Evolutionary conservation across 208 protist genomes (phyloP).

Genomic region (Crithidia expoeki): DNA sequence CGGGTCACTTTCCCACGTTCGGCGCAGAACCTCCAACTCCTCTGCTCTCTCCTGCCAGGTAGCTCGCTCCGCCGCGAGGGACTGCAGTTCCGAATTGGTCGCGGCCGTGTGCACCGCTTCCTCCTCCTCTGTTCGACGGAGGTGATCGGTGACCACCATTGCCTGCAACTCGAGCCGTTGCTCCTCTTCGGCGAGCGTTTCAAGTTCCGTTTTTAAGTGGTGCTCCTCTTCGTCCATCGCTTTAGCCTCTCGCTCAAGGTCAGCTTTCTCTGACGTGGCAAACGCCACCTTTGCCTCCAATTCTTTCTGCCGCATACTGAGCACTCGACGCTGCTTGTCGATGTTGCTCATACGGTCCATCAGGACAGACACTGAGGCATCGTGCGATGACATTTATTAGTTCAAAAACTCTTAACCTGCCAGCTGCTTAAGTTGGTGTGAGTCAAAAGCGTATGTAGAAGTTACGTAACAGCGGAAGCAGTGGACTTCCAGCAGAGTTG

Average conservation of each 20-base stretch:
- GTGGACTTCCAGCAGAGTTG: too few relatives aligned
- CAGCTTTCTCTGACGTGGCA: constrained; percentile 50
- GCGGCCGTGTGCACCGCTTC: constrained; percentile 60
- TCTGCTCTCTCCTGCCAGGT: constrained; percentile 39
- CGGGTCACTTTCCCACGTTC: constrained; percentile 37
- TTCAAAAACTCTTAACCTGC: background rate
- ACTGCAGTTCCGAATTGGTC: constrained; percentile 30
- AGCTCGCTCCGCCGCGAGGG: constrained; percentile 30
- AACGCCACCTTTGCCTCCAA: constrained; percentile 62
- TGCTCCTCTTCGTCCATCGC: constrained; percentile 47
- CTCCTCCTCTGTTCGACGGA: constrained; percentile 70
- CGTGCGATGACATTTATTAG: constrained; percentile 31
- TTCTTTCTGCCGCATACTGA: constrained; percentile 75
- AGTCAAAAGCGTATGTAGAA: background rate
- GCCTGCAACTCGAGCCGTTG: constrained; percentile 68
- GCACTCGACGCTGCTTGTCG: constrained; percentile 74
- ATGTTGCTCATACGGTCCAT: constrained; percentile 80
- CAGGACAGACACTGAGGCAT: constrained; percentile 55
- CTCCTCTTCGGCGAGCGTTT: constrained; percentile 62
- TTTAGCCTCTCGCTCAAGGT: constrained; percentile 40
- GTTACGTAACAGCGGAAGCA: too few relatives aligned
- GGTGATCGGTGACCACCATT: constrained; percentile 47
- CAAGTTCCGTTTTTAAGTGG: constrained; percentile 55
- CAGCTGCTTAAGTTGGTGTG: too few relatives aligned
- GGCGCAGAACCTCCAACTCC: constrained; percentile 46